These are phyloP conservation scores for Geotrichum reessii DNA, from an alignment of 1,139 yeast species.

Conservation along the genomic window DNA sequence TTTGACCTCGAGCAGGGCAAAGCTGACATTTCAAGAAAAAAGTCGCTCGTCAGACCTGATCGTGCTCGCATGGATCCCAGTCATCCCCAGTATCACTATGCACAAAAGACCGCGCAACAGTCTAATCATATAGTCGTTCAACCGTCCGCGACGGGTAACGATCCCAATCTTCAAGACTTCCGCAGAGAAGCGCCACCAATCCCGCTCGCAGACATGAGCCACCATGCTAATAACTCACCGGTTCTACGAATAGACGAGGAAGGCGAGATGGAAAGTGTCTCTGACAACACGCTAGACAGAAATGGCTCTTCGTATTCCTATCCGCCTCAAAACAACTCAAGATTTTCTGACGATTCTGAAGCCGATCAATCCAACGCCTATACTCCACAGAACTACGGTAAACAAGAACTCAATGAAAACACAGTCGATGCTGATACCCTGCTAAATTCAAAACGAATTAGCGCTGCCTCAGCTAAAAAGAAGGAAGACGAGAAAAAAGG, in stretches of 20 bases:
- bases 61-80: constrained; percentile 60
- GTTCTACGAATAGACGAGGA: constrained; percentile 9
- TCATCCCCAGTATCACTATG: constrained; percentile 73
- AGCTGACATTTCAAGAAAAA: constrained; percentile 41
- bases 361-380: background rate
- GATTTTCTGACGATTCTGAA: constrained; percentile 11
- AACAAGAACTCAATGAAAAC: constrained; percentile 4
- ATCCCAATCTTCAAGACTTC: constrained; percentile 50
- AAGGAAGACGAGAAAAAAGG: constrained; percentile 3
- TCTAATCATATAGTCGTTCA: constrained; percentile 53
- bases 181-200: constrained; percentile 31
- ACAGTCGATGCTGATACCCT: constrained; percentile 16
- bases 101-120: constrained; percentile 67
- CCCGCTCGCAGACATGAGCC: constrained; percentile 14
- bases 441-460: constrained; percentile 16
- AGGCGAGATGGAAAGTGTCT: background rate
- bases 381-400: constrained; percentile 6
- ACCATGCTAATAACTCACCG: background rate
- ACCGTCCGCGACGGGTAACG: constrained; percentile 71
- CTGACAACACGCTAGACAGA: background rate
- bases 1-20: constrained; percentile 16
- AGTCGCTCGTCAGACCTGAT: constrained; percentile 75
- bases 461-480: constrained; percentile 21
- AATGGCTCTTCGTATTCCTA: constrained; percentile 1
- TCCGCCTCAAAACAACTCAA: constrained; percentile 25